These are phyloP conservation scores for Pogostemon cablin DNA, from an alignment of 257 asterid genomes.

Conservation along the genomic window DNA sequence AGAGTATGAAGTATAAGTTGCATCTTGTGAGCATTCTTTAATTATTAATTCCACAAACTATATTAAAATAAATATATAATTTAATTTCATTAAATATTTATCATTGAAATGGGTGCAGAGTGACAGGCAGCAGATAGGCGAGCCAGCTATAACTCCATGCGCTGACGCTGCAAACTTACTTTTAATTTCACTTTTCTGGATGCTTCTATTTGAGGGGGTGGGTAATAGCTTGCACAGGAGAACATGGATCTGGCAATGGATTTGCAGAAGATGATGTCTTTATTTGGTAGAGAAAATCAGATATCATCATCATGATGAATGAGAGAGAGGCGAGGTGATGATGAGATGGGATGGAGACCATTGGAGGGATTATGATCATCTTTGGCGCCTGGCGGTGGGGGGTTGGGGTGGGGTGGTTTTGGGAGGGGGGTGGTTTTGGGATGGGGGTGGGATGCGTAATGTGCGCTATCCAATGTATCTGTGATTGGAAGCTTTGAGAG, in stretches of 20 bases:
- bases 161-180: constrained; percentile 9
- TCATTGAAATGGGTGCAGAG: background rate
- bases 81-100: background rate
- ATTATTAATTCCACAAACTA: too few species aligned
- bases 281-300: background rate
- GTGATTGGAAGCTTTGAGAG: background rate
- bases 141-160: constrained; percentile 9
- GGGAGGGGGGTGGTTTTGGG: background rate
- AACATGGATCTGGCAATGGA: background rate
- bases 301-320: background rate
- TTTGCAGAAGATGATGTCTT: background rate
- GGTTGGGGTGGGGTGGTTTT: too few species aligned
- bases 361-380: background rate
- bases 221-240: background rate
- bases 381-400: background rate
- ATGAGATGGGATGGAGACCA: background rate
- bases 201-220: background rate
- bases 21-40: too few species aligned
- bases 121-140: background rate
- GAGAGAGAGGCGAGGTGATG: background rate
- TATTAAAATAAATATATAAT: background rate
- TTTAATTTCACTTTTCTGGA: constrained; percentile 1
- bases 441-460: background rate
- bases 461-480: constrained; percentile 13
- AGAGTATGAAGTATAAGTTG: too few species aligned